These are phyloP conservation scores for Calonectria pauciramosa DNA, from an alignment of 2,329 filamentous ascomycete genomes.

Conservation along the genomic window DNA sequence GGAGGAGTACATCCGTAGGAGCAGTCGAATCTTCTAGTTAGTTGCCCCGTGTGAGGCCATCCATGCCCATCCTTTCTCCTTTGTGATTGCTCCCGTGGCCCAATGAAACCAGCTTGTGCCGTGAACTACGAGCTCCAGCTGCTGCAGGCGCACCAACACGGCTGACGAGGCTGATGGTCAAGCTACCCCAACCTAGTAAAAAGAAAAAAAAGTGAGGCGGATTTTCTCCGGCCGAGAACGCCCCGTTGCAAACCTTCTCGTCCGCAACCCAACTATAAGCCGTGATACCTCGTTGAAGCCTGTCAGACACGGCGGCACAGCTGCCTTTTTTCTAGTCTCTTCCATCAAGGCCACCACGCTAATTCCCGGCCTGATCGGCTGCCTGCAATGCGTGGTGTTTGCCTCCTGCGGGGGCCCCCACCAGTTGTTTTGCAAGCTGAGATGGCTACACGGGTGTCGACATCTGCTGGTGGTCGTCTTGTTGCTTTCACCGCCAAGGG, in stretches of 20 bases:
- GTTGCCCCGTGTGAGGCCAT: constrained; percentile 26
- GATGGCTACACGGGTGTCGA: neutral
- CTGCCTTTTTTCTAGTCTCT: constrained; percentile 11
- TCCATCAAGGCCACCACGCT: neutral
- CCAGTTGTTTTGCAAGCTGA: neutral
- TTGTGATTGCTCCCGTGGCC: neutral
- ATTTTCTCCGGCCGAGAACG: constrained; percentile 1
- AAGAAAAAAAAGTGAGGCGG: constrained; percentile 2
- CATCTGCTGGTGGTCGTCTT: neutral
- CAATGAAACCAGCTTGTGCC: neutral
- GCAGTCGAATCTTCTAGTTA: constrained; percentile 46
- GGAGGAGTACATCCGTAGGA: neutral
- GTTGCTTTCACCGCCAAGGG: neutral
- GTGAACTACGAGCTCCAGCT: neutral
- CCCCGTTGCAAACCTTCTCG: neutral
- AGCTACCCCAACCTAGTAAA: neutral
- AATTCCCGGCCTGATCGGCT: neutral
- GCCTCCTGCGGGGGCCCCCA: neutral
- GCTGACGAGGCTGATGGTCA: neutral
- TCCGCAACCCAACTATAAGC: neutral
- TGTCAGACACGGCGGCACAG: neutral
- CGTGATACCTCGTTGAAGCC: neutral
- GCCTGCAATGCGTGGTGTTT: constrained; percentile 5
- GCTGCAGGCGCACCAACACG: constrained; percentile 2
- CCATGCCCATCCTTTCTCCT: neutral